Conservation (phyloP, 75 land plant genomes). For the Picea sitchensis region DNA sequence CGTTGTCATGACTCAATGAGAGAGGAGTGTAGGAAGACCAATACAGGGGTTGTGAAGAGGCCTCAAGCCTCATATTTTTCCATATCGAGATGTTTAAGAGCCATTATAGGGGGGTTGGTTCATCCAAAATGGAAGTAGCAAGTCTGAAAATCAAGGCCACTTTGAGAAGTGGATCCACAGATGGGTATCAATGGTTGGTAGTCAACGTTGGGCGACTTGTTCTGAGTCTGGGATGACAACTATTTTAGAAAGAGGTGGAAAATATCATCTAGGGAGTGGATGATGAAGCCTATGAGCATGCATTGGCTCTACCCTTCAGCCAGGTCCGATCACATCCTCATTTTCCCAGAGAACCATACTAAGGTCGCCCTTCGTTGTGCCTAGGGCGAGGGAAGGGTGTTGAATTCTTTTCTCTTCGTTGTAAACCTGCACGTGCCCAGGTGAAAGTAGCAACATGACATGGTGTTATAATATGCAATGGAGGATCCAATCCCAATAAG, state of each 20-base stretch:
- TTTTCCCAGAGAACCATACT: slow-evolving; percentile 73
- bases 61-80: too few relatives aligned
- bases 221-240: slow-evolving; percentile 24
- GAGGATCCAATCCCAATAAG: slow-evolving; percentile 28
- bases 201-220: slow-evolving; percentile 21
- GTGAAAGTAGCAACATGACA: slow-evolving; percentile 27
- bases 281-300: slow-evolving; percentile 43
- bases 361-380: slow-evolving; percentile 34
- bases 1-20: too few relatives aligned
- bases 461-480: slow-evolving; percentile 39
- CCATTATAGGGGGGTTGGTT: too few relatives aligned
- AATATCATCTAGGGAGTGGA: slow-evolving; percentile 19
- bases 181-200: slow-evolving; percentile 42
- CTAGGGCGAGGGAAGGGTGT: slow-evolving; percentile 3
- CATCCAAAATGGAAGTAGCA: slow-evolving; percentile 28
- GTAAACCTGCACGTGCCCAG: slow-evolving; percentile 48
- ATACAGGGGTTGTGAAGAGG: too few relatives aligned
- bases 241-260: slow-evolving; percentile 30
- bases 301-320: slow-evolving; percentile 77
- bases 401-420: slow-evolving; percentile 28
- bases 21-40: too few relatives aligned
- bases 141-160: slow-evolving; percentile 22
- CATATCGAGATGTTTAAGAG: too few relatives aligned
- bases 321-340: slow-evolving; percentile 67
- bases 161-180: slow-evolving; percentile 26